These are phyloP conservation scores for Actinomortierella wolfii DNA, from an alignment of 371 early-diverging fungal species.

Conservation along the genomic window DNA sequence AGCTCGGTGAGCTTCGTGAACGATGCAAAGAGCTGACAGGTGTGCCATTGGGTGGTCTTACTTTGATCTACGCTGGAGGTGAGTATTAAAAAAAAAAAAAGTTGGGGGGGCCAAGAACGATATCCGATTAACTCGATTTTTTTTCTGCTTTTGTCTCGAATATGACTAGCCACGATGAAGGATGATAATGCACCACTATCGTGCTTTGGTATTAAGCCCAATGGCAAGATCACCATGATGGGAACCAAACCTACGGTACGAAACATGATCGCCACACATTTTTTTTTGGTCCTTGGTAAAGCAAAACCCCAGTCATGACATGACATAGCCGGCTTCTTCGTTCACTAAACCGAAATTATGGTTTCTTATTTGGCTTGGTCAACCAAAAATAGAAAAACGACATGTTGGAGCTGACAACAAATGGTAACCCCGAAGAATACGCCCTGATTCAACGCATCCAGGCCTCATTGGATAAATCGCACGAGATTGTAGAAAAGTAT, in stretches of 20 bases:
- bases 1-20: slow-evolving; percentile 21
- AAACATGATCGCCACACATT: neutral
- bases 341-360: too few species aligned
- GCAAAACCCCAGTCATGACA: too few species aligned
- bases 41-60: slow-evolving; percentile 31
- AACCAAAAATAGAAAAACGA: slow-evolving; percentile 46
- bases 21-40: slow-evolving; percentile 36
- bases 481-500: slow-evolving; percentile 24
- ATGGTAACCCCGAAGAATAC: slow-evolving; percentile 50
- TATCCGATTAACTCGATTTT: too few species aligned
- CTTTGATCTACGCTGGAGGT: slow-evolving; percentile 1
- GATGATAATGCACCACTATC: slow-evolving; percentile 64
- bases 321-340: slow-evolving; percentile 41
- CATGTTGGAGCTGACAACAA: slow-evolving; percentile 51
- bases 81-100: too few species aligned
- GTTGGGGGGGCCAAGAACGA: too few species aligned
- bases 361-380: neutral
- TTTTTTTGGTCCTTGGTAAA: neutral
- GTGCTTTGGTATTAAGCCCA: slow-evolving; percentile 59
- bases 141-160: neutral
- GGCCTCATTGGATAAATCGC: slow-evolving; percentile 28
- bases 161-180: slow-evolving; percentile 56
- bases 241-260: slow-evolving; percentile 65
- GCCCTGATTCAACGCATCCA: slow-evolving; percentile 44
- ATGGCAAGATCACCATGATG: slow-evolving; percentile 51